A percentile compares a stretch with the other conserved stretches of the same genome.
Evolutionary conservation across 2,329 filamentous ascomycete genomes (phyloP).

Genomic region (Penicillium paneum): DNA sequence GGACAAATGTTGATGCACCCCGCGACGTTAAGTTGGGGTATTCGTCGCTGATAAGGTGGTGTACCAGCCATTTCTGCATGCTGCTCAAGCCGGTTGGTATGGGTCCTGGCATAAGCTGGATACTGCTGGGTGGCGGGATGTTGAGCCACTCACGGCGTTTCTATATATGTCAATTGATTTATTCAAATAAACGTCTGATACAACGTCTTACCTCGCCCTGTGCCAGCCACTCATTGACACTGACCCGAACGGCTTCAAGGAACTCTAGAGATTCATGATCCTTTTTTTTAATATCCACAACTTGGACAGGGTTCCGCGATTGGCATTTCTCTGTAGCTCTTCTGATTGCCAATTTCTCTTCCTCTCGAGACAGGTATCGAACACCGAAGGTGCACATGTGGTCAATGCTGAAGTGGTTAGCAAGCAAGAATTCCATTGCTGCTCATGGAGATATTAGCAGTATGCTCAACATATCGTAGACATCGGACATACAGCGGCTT

Average conservation of each 20-base stretch:
- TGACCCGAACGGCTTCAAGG: conserved; percentile 44
- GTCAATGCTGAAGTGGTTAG: conserved; percentile 58
- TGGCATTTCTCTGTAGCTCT: conserved; percentile 45
- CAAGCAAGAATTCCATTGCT: conserved; percentile 61
- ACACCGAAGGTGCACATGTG: conserved; percentile 56
- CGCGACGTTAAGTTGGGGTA: conserved; percentile 46
- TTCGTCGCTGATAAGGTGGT: conserved; percentile 64
- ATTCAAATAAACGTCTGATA: background rate
- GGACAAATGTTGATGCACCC: conserved; percentile 39
- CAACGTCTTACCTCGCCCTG: conserved; percentile 20
- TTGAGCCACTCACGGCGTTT: conserved; percentile 43
- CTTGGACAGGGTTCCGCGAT: conserved; percentile 23
- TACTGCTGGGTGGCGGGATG: conserved; percentile 36
- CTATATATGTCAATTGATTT: conserved; percentile 12
- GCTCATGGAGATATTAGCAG: conserved; percentile 8
- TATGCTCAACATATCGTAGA: background rate
- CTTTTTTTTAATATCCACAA: conserved; percentile 51
- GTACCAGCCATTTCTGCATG: conserved; percentile 63
- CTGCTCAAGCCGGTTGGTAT: conserved; percentile 46
- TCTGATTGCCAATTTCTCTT: conserved; percentile 50
- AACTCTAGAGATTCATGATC: conserved; percentile 54
- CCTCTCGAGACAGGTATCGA: conserved; percentile 60
- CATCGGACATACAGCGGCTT: conserved; percentile 46
- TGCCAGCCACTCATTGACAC: conserved; percentile 48
- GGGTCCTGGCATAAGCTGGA: conserved; percentile 14